Evolutionary conservation across 768 basidiomycete species (phyloP).

Genomic region (Flagelloscypha sp.): DNA sequence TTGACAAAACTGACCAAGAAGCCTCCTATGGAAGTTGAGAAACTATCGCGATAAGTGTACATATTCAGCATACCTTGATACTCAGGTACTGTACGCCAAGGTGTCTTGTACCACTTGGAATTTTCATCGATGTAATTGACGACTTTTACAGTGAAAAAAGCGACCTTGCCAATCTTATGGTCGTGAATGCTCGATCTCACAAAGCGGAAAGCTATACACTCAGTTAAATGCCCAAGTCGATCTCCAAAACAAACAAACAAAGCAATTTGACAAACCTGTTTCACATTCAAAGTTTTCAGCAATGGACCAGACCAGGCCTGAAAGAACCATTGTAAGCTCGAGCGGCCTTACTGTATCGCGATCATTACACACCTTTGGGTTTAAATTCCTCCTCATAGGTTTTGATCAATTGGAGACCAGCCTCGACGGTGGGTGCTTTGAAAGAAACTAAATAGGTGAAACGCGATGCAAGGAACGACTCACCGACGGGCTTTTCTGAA

Average conservation of each 20-base stretch:
- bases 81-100: slow-evolving; percentile 78
- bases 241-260: too few relatives aligned
- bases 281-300: slow-evolving; percentile 75
- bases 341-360: too few relatives aligned
- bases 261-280: slow-evolving; percentile 36
- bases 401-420: slow-evolving; percentile 55
- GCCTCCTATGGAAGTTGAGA: slow-evolving; percentile 74
- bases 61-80: slow-evolving; percentile 5
- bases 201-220: slow-evolving; percentile 28
- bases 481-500: slow-evolving; percentile 86
- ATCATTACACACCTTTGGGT: too few relatives aligned
- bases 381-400: slow-evolving; percentile 59
- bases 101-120: slow-evolving; percentile 72
- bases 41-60: slow-evolving; percentile 33
- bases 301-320: slow-evolving; percentile 70
- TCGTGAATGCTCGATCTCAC: slow-evolving; percentile 41
- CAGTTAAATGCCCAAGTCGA: too few relatives aligned
- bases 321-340: too few relatives aligned
- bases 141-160: slow-evolving; percentile 52
- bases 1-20: slow-evolving; percentile 52
- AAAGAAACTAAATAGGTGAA: too few relatives aligned
- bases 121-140: slow-evolving; percentile 50
- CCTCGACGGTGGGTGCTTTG: slow-evolving; percentile 56
- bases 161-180: slow-evolving; percentile 66
- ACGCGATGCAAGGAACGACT: too few relatives aligned